Conservation (phyloP, 2,329 filamentous ascomycete genomes). For the Colletotrichum tropicicola region DNA sequence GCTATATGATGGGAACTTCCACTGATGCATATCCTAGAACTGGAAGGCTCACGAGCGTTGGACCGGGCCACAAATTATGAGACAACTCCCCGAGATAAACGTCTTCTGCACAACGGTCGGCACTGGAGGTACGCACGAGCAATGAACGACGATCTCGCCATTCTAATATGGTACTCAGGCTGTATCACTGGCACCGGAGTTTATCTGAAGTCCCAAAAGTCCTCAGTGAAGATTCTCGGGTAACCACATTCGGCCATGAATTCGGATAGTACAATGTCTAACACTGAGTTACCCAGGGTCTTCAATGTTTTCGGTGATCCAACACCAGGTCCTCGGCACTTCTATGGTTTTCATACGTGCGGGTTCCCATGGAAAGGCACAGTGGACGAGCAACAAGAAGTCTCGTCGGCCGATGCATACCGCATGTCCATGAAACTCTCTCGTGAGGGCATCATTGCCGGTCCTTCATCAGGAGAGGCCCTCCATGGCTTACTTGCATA, state of each 20-base stretch:
- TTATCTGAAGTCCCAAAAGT: not conserved
- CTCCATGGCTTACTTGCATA: not conserved
- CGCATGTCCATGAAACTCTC: constrained; percentile 24
- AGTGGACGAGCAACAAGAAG: constrained; percentile 3
- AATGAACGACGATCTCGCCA: not conserved
- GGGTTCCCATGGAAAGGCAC: constrained; percentile 19
- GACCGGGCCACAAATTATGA: constrained; percentile 30
- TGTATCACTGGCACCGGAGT: constrained; percentile 11
- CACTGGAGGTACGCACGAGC: not conserved
- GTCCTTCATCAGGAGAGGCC: constrained; percentile 18
- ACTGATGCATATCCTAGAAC: no score
- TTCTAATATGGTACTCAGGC: not conserved
- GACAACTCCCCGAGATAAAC: constrained; percentile 12
- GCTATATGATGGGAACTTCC: no score
- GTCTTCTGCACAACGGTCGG: constrained; percentile 16
- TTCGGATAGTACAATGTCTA: no score
- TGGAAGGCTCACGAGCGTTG: constrained; percentile 29
- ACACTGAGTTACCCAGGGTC: no score
- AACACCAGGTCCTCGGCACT: constrained; percentile 12
- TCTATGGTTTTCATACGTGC: constrained; percentile 1
- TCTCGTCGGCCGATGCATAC: constrained; percentile 6
- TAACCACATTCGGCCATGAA: no score
- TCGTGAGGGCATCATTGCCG: constrained; percentile 18
- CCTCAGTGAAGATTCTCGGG: constrained; percentile 1
- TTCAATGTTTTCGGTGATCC: constrained; percentile 20